A percentile compares a stretch with the other conserved stretches of the same genome.
Conservation (phyloP, 352 stramenopile species). For the Phytophthora fragariaefolia region DNA sequence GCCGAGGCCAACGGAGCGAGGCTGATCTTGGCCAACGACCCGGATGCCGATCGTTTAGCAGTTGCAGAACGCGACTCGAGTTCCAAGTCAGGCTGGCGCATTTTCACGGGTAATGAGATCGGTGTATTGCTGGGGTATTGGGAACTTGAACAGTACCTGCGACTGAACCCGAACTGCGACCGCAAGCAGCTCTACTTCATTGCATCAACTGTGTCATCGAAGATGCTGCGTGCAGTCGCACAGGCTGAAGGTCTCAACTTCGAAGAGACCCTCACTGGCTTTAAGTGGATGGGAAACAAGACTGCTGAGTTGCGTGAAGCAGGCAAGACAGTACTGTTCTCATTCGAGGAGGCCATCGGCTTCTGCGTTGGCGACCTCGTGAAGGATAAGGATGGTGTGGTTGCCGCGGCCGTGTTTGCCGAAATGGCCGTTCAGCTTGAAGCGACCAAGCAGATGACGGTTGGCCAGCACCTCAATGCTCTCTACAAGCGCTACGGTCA, state of each 20-base stretch:
- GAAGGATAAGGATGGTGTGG: constrained; percentile 99
- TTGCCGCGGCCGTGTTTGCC: constrained; percentile 89
- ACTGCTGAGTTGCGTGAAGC: constrained; percentile 75
- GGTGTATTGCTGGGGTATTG: constrained; percentile 95
- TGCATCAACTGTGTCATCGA: constrained; percentile 96
- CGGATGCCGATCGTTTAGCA: constrained; percentile 97
- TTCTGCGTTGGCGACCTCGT: constrained; percentile 97
- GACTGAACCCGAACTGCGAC: constrained; percentile 59
- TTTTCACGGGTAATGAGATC: constrained; percentile 99
- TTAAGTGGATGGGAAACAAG: constrained; percentile 99
- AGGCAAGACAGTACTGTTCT: constrained; percentile 95
- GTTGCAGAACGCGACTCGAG: constrained; percentile 91
- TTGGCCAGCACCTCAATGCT: constrained; percentile 79
- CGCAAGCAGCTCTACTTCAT: constrained; percentile 89
- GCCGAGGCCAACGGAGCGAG: constrained; percentile 73
- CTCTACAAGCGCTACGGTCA: constrained; percentile 96
- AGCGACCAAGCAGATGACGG: constrained; percentile 50
- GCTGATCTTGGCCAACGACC: constrained; percentile 98
- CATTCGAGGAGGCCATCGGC: constrained; percentile 99
- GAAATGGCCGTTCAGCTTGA: constrained; percentile 90
- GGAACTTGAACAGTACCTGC: constrained; percentile 80
- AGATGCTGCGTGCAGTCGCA: constrained; percentile 95
- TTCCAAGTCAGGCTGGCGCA: constrained; percentile 87
- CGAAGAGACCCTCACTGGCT: constrained; percentile 98
- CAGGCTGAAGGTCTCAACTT: constrained; percentile 94